Percentiles rank a stretch among this genome's conserved stretches.
These are phyloP conservation scores for Alternaria ventricosa DNA, from an alignment of 2,329 filamentous ascomycete genomes.

Conservation along the genomic window DNA sequence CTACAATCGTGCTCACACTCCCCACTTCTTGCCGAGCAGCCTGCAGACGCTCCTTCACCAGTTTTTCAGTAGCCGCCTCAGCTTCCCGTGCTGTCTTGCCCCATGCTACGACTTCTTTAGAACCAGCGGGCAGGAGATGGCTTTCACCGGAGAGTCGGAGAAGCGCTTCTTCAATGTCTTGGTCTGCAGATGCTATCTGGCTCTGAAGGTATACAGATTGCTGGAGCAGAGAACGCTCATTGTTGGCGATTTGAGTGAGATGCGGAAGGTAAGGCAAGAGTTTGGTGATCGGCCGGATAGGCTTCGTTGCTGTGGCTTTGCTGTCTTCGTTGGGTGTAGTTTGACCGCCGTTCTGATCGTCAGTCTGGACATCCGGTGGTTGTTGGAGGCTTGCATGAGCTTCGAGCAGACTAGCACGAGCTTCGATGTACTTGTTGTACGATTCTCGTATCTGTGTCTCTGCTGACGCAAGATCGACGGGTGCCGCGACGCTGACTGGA, in stretches of 20 bases:
- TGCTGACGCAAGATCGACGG: slow-evolving; percentile 25
- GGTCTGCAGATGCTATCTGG: slow-evolving; percentile 39
- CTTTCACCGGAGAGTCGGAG: slow-evolving; percentile 48
- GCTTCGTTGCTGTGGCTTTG: slow-evolving; percentile 9
- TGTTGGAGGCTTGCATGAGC: slow-evolving; percentile 28
- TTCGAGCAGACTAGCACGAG: neutral
- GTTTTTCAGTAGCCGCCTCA: slow-evolving; percentile 23
- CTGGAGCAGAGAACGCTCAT: slow-evolving; percentile 42
- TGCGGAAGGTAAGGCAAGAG: slow-evolving; percentile 40
- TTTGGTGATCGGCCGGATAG: slow-evolving; percentile 23
- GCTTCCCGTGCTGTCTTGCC: slow-evolving; percentile 30
- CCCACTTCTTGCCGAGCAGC: slow-evolving; percentile 32
- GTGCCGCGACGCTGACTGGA: neutral
- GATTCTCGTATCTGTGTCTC: slow-evolving; percentile 33
- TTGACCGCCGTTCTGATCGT: neutral
- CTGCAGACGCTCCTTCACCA: slow-evolving; percentile 27
- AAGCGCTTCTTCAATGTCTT: slow-evolving; percentile 37
- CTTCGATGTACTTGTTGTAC: slow-evolving; percentile 41
- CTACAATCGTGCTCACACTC: slow-evolving; percentile 33
- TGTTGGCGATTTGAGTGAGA: slow-evolving; percentile 31
- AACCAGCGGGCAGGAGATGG: slow-evolving; percentile 45
- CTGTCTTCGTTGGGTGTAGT: neutral
- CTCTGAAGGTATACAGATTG: slow-evolving; percentile 44
- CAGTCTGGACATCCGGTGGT: neutral
- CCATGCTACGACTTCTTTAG: slow-evolving; percentile 36